phyloP scores from a whole-genome alignment of 1,284 basidiomycete genomes.

The Serendipita sp. region DNA sequence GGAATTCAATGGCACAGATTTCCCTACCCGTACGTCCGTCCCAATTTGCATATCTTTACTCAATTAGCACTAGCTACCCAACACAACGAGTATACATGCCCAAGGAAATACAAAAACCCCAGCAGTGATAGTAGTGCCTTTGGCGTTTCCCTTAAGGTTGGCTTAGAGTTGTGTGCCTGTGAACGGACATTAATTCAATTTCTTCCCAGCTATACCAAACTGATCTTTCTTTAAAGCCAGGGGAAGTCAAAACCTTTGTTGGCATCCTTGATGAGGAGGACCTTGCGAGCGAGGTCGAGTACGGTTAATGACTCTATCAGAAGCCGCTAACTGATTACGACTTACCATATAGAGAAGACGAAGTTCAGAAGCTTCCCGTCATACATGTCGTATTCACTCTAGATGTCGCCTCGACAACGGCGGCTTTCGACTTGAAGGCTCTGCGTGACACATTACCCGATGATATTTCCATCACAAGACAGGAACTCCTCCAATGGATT shows the following conservation, averaged over 20 bases:
- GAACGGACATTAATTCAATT: neutral
- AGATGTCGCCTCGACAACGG: slow-evolving; percentile 26
- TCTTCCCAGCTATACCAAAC: neutral
- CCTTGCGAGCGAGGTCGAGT: neutral
- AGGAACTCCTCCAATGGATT: slow-evolving; percentile 54
- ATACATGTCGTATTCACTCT: slow-evolving; percentile 50
- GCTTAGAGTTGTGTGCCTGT: neutral
- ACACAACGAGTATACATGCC: neutral
- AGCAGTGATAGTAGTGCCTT: neutral
- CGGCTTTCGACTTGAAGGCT: slow-evolving; percentile 22
- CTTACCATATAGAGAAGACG: slow-evolving; percentile 24
- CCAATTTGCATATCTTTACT: no score
- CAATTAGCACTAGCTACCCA: neutral
- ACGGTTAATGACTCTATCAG: neutral
- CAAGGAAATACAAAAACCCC: neutral
- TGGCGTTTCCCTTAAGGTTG: neutral
- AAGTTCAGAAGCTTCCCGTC: slow-evolving; percentile 32
- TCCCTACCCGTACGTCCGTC: neutral
- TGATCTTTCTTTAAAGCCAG: slow-evolving; percentile 29
- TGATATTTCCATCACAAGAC: slow-evolving; percentile 22
- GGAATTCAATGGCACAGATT: neutral
- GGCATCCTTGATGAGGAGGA: slow-evolving; percentile 49
- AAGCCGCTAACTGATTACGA: slow-evolving; percentile 19
- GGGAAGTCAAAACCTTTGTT: slow-evolving; percentile 49
- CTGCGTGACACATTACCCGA: slow-evolving; percentile 1